Evolutionary conservation across 768 basidiomycete genomes (phyloP).

Genomic region (Astraeus odoratus): DNA sequence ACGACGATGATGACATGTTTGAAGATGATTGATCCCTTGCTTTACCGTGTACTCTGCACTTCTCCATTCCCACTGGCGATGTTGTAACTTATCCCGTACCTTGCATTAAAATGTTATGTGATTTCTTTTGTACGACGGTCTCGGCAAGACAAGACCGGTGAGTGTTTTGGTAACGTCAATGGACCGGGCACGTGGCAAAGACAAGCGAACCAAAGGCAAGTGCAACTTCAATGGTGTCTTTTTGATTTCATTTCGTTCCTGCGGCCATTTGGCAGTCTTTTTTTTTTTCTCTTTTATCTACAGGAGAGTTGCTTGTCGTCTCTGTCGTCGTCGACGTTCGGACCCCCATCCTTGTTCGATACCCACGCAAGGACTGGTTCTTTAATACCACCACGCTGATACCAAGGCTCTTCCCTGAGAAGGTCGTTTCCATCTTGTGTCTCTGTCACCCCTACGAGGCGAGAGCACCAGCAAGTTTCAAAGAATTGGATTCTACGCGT

Average conservation of each 20-base stretch:
- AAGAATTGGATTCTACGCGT: constrained; percentile 4
- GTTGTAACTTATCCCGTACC: not conserved
- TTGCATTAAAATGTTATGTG: not conserved
- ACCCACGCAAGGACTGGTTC: constrained; percentile 1
- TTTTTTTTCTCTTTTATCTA: constrained; percentile 1
- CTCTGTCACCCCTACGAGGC: not conserved
- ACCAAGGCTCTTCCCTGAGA: too few relatives aligned
- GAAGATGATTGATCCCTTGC: constrained; percentile 30
- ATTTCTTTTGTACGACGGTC: not conserved
- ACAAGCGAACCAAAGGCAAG: constrained; percentile 10
- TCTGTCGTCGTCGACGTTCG: constrained; percentile 6
- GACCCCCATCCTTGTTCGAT: constrained; percentile 1
- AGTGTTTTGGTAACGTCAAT: not conserved
- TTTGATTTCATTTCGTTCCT: not conserved
- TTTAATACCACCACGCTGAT: not conserved
- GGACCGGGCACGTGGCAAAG: constrained; percentile 4
- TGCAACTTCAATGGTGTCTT: not conserved
- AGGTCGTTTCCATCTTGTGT: constrained; percentile 4
- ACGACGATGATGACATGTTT: constrained; percentile 42
- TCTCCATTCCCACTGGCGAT: not conserved
- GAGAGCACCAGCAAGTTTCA: not conserved
- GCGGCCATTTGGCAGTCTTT: constrained; percentile 2
- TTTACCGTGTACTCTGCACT: not conserved
- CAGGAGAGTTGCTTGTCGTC: not conserved
- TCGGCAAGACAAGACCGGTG: not conserved